Percentiles rank a stretch among this genome's conserved stretches.
phyloP scores from a whole-genome alignment of 2,329 filamentous ascomycete genomes.

The Didymella exigua region DNA sequence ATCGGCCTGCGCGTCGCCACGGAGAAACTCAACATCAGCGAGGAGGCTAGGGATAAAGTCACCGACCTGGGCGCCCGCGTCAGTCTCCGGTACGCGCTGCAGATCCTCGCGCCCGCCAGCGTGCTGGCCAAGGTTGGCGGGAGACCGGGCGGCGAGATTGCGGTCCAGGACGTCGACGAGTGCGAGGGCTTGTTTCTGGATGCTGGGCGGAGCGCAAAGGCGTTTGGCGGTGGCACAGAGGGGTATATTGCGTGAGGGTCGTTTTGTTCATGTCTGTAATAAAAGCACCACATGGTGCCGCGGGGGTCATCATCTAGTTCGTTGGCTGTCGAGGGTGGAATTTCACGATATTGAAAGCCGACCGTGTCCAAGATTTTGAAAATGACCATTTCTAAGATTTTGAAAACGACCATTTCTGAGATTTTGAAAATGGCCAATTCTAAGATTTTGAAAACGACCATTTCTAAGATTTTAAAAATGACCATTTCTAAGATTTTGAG shows the following conservation, averaged over 20 bases:
- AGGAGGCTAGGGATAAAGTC: constrained; percentile 85
- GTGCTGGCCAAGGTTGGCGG: constrained; percentile 80
- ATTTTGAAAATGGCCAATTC: too few relatives aligned
- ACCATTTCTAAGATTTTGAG: too few relatives aligned
- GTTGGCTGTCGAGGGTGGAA: too few relatives aligned
- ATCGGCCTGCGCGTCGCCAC: constrained; percentile 82
- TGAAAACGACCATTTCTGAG: too few relatives aligned
- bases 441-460: too few relatives aligned
- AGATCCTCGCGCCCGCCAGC: constrained; percentile 85
- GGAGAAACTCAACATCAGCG: constrained; percentile 78
- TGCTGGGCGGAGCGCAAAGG: constrained; percentile 54
- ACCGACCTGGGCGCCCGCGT: constrained; percentile 85
- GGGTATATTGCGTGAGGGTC: constrained; percentile 46
- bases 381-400: too few relatives aligned
- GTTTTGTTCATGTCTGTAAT: too few relatives aligned
- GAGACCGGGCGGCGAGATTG: constrained; percentile 54
- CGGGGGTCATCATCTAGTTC: too few relatives aligned
- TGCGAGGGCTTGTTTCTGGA: constrained; percentile 56
- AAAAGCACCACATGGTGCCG: too few relatives aligned
- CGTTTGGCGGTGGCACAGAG: constrained; percentile 27
- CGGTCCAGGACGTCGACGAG: constrained; percentile 62
- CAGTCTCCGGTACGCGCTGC: constrained; percentile 89
- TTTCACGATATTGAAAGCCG: too few relatives aligned
- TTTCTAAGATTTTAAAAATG: too few relatives aligned
- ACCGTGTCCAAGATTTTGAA: too few relatives aligned